A percentile compares a stretch with the other conserved stretches of the same genome.
These are phyloP conservation scores for Salix suchowensis DNA, from an alignment of 345 rosid genomes.

Conservation along the genomic window DNA sequence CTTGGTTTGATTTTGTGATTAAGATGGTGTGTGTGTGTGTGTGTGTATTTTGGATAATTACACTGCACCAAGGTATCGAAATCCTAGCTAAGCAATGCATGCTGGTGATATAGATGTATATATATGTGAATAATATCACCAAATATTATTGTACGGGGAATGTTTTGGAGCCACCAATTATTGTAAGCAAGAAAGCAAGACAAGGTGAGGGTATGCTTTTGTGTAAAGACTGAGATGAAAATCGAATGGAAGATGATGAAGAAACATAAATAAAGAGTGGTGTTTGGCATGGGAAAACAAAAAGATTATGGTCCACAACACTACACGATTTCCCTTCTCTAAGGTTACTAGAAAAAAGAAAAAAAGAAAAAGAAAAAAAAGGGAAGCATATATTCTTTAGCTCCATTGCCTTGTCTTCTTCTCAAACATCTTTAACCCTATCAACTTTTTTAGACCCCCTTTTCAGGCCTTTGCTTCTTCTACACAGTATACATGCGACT, in stretches of 20 bases:
- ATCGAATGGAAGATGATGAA: neutral
- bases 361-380: neutral
- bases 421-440: conserved; percentile 12
- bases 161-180: neutral
- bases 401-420: conserved; percentile 15
- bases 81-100: neutral
- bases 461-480: conserved; percentile 9
- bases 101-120: neutral
- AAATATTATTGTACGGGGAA: neutral
- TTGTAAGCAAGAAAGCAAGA: neutral
- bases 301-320: conserved; percentile 9
- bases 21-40: too few relatives aligned
- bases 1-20: too few relatives aligned
- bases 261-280: neutral
- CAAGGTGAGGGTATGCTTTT: neutral
- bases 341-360: neutral
- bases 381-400: conserved; percentile 17
- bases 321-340: neutral
- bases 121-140: neutral
- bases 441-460: conserved; percentile 6
- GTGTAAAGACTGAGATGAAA: neutral
- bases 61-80: neutral
- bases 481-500: neutral
- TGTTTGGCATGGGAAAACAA: neutral
- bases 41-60: too few relatives aligned